Base-by-base conservation (phyloP, 2,329 filamentous ascomycete genomes). In the Arthrobotrys entomopaga region DNA sequence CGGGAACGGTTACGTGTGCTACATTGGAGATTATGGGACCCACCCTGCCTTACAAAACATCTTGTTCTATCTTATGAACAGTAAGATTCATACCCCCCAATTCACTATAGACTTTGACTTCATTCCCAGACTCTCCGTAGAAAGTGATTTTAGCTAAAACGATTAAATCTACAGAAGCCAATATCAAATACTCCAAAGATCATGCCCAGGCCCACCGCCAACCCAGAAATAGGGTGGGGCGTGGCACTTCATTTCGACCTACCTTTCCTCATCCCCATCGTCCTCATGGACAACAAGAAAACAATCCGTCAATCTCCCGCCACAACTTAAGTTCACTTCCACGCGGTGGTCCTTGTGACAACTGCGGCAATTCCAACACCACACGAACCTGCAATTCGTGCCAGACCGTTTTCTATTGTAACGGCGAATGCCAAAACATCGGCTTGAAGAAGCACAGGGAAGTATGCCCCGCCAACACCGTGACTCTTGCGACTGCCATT, bases 321-420 rank as follows among this genome's bases (percentile, higher is more conserved):
- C 7, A 34, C 6, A 34, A 10, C 29, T 10, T 10, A 10, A 34
- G 29, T 5, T 7, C 6, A 34, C 1, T 34, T 34, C 29, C 29
- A 34, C 29, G 29, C 11, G 48, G 60, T 2, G 61, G 61, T 29
- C 69, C 69, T 3, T 73, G 69, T 19, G 40, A 50, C n/a, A 61
- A 60, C 38, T 73, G 69, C n/a, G 69, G 69, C 7, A 49, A 53
- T 11, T 10, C 16, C 5, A 16, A 16, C 7, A 66, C 69, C 3
- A 57, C 56, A 19, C 61, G 58, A 3, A 46, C 57, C 1, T 73
- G 69, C 40, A 42, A 40, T 15, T 53, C 43, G 3, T 73, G 69
- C 49, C 43, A 63, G n/a, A 22, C 61, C 2, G 69, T 73, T 4
- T 73, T 66, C 42, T 73, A 42, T 42, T 73, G 69, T n/a, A 61